These are phyloP conservation scores for Lepiota brunneoincarnata DNA, from an alignment of 768 basidiomycete species.

Conservation along the genomic window DNA sequence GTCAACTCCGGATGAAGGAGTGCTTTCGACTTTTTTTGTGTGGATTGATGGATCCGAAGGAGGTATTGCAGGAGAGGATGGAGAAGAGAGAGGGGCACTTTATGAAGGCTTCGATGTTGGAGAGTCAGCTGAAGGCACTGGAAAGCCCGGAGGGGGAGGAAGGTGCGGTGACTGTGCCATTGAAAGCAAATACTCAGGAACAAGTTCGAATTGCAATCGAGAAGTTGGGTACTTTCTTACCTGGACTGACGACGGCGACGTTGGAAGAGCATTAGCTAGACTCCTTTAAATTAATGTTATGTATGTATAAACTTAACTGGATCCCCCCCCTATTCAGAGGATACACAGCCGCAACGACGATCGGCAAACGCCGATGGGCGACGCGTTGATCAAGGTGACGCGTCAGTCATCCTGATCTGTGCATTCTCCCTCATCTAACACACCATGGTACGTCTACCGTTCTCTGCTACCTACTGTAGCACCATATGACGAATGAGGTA, in stretches of 20 bases:
- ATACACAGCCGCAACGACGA: no score
- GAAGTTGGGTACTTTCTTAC: conserved; percentile 29
- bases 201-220: conserved; percentile 50
- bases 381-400: conserved; percentile 41
- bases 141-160: conserved; percentile 69
- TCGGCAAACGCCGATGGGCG: conserved; percentile 38
- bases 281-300: no score
- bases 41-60: conserved; percentile 64
- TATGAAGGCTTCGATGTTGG: conserved; percentile 82
- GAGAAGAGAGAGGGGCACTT: conserved; percentile 66
- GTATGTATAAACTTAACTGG: no score
- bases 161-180: conserved; percentile 61
- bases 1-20: conserved; percentile 24
- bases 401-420: conserved; percentile 31
- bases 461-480: background rate
- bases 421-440: conserved; percentile 20
- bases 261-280: no score
- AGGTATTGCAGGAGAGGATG: conserved; percentile 64
- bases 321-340: background rate
- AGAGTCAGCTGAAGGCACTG: conserved; percentile 70
- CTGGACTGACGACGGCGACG: background rate
- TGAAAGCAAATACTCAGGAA: conserved; percentile 49
- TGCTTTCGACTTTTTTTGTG: conserved; percentile 72
- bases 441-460: conserved; percentile 45
- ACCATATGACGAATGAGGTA: background rate